These are phyloP conservation scores for Arthroderma sp. DNA, from an alignment of 2,329 filamentous ascomycete genomes.

Conservation along the genomic window DNA sequence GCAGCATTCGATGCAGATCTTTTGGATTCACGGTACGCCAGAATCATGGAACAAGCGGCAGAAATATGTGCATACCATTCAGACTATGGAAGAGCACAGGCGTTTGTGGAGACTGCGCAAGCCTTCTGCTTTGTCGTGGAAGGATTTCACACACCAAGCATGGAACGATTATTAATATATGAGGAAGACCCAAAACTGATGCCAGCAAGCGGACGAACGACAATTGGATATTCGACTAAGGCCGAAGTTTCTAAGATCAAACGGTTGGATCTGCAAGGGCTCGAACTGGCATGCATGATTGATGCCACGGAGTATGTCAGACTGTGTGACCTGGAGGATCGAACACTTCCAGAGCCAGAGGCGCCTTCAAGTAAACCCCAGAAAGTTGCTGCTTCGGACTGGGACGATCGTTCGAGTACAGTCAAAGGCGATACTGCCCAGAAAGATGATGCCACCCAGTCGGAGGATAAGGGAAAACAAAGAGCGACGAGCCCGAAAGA, in stretches of 20 bases:
- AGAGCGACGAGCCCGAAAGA: background rate
- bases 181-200: background rate
- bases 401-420: background rate
- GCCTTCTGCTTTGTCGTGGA: conserved; percentile 7
- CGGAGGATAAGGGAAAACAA: background rate
- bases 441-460: background rate
- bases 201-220: background rate
- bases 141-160: conserved; percentile 5
- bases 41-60: conserved; percentile 14
- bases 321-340: too few species aligned
- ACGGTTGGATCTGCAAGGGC: background rate
- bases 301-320: background rate
- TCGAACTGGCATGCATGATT: conserved; percentile 4
- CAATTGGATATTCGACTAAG: background rate
- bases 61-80: conserved; percentile 15
- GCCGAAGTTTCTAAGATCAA: background rate
- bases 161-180: background rate
- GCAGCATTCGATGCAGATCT: conserved; percentile 3
- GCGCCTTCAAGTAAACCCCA: too few species aligned
- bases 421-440: background rate
- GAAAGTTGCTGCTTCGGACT: background rate
- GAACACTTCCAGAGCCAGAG: too few species aligned
- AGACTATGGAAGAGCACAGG: conserved; percentile 13
- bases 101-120: conserved; percentile 12
- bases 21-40: conserved; percentile 9